Evolutionary conservation across 2,329 filamentous ascomycete genomes (phyloP).

Genomic region (Diaporthe humulicola): DNA sequence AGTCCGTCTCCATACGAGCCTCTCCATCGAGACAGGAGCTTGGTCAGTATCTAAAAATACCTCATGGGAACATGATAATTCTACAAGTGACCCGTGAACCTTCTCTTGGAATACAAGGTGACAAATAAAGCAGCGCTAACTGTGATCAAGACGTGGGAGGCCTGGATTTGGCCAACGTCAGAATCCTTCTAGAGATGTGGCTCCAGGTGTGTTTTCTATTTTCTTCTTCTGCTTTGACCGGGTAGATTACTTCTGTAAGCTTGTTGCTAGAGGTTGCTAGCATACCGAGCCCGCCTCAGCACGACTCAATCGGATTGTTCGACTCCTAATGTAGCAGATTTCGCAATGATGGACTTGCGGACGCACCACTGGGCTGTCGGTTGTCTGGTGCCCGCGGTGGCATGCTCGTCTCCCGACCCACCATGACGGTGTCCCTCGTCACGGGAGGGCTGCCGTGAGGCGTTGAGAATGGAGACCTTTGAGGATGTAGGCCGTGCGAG

Average conservation of each 20-base stretch:
- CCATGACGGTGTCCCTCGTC: constrained; percentile 53
- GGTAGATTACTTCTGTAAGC: neutral
- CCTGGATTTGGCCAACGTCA: neutral
- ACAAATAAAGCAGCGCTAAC: constrained; percentile 13
- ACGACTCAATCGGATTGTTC: neutral
- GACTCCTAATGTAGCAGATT: constrained; percentile 75
- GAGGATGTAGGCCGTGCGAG: constrained; percentile 51
- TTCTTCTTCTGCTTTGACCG: neutral
- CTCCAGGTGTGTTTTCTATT: neutral
- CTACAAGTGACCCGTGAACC: constrained; percentile 28
- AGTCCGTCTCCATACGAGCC: neutral
- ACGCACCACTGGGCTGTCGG: constrained; percentile 74
- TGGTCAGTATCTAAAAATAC: constrained; percentile 21
- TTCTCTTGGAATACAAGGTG: neutral
- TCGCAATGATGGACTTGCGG: constrained; percentile 80
- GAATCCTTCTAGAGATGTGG: neutral
- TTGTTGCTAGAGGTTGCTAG: neutral
- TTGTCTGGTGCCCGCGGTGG: constrained; percentile 53
- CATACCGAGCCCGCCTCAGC: neutral
- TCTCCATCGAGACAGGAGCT: neutral
- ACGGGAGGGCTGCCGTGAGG: constrained; percentile 61
- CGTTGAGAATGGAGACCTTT: constrained; percentile 53
- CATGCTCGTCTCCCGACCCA: constrained; percentile 49
- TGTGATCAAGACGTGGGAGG: neutral
- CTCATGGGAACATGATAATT: constrained; percentile 8